Evolutionary conservation across 805 yeast genomes (phyloP), one percentile per base, ranked within the genome.

Genomic region (Candida ipomoeae): DNA sequence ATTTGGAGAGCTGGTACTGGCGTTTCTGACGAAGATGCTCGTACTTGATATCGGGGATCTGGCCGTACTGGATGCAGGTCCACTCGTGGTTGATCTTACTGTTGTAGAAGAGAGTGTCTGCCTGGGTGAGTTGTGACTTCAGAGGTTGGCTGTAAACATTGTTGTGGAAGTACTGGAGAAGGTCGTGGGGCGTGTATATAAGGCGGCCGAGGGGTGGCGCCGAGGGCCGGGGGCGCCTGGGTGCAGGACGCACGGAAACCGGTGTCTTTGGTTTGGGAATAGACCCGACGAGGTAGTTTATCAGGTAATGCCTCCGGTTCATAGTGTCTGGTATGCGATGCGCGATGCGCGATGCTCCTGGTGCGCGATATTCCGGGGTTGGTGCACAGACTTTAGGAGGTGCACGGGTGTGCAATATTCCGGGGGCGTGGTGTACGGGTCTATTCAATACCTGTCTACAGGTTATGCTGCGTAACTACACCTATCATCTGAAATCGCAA

Each of bases 31-130:
- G 40, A 17, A 62, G 53, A 2, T 45, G 55, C 39, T 70, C 61
- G 49, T 68, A 69, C 49, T 67, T 67, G 39, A 81, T 76, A 34
- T 82, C 85, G 0, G 89, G 92, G 4, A 85, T 80, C 18, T 81
- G 78, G 11, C 67, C 56, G 52, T 78, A 83, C 5, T 40, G 21
- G 69, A 63, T 6, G 74, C 77, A 18, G 79, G 85, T 77, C 89
- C 90, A 85, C 56, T 84, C 87, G 39, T 80, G 69, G 20, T 65
- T 62, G 2, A 79, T 71, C 17, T 67, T 67, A 0, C 83, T 68
- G 2, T 62, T 62, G 51, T 78, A 75, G 61, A 84, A 81, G 29
- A 72, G 55, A 5, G 55, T 40, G 48, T 69, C 74, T 4, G 71
- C 59, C 3, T 49, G 34, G 21, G 61, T 40, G 36, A 53, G 37